Evolutionary conservation across 495 filamentous ascomycete genomes (phyloP).

Genomic region (Friedmanniomyces simplex): DNA sequence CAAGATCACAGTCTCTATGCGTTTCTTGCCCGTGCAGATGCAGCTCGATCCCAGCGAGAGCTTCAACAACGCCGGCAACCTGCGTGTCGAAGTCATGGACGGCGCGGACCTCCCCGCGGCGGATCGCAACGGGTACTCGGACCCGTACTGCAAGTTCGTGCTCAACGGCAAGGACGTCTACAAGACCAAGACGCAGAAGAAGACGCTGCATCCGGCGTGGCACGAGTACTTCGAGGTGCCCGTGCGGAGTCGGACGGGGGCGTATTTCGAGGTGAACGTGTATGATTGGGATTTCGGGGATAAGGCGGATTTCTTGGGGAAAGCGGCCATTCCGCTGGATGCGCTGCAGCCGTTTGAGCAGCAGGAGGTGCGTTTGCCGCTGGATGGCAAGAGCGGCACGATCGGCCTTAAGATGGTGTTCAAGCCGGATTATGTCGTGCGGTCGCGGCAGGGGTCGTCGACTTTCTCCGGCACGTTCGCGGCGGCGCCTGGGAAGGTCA

Average conservation of each 20-base stretch:
- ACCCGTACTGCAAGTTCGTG: slow-evolving; percentile 92
- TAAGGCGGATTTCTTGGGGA: slow-evolving; percentile 78
- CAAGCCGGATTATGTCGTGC: slow-evolving; percentile 82
- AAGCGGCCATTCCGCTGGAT: slow-evolving; percentile 65
- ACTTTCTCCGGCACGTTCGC: slow-evolving; percentile 92
- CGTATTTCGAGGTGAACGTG: slow-evolving; percentile 74
- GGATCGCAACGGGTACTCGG: slow-evolving; percentile 91
- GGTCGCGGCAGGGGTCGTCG: slow-evolving; percentile 78
- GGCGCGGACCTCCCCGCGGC: slow-evolving; percentile 79
- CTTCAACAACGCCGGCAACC: slow-evolving; percentile 95
- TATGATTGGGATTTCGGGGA: slow-evolving; percentile 95
- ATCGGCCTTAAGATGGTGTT: slow-evolving; percentile 82
- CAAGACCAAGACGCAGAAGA: slow-evolving; percentile 93
- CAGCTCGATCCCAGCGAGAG: slow-evolving; percentile 84
- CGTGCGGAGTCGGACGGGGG: slow-evolving; percentile 69
- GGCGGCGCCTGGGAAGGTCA: slow-evolving; percentile 78
- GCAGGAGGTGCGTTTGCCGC: slow-evolving; percentile 57
- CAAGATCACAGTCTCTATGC: slow-evolving; percentile 79
- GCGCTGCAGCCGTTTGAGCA: slow-evolving; percentile 73
- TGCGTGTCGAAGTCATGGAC: slow-evolving; percentile 84
- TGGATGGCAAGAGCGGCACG: slow-evolving; percentile 83
- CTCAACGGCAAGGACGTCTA: slow-evolving; percentile 75
- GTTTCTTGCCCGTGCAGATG: slow-evolving; percentile 92
- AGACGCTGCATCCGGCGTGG: slow-evolving; percentile 89
- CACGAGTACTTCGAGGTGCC: slow-evolving; percentile 87